Conservation (phyloP, 768 basidiomycete genomes). For the Tricholoma terreum region DNA sequence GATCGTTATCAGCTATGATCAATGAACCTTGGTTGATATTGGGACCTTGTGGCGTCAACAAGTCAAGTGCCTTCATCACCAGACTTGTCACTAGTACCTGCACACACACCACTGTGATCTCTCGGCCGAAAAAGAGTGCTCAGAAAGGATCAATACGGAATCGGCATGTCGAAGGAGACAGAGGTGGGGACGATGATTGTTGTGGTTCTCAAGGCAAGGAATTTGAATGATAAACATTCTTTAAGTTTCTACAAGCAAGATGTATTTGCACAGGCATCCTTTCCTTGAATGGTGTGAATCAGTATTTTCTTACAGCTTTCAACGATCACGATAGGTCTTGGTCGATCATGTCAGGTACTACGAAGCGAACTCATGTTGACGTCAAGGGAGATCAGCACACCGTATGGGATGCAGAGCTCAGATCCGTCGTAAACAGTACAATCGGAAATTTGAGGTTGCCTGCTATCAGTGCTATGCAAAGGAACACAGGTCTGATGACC, state of each 20-base stretch:
- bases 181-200: constrained; percentile 82
- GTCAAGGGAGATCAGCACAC: constrained; percentile 91
- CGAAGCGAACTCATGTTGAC: constrained; percentile 69
- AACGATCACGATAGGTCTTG: background rate
- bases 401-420: constrained; percentile 87
- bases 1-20: too few species aligned
- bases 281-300: constrained; percentile 51
- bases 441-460: constrained; percentile 60
- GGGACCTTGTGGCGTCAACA: too few species aligned
- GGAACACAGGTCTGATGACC: constrained; percentile 68
- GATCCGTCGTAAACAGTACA: constrained; percentile 61
- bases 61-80: too few species aligned
- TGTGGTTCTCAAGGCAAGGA: constrained; percentile 81
- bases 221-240: constrained; percentile 77
- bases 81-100: too few species aligned
- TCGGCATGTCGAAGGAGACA: constrained; percentile 32
- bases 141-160: background rate
- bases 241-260: constrained; percentile 96
- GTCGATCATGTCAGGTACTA: constrained; percentile 38
- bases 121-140: background rate
- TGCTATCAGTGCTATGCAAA: constrained; percentile 86
- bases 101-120: background rate
- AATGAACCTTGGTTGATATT: too few species aligned
- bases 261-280: constrained; percentile 67
- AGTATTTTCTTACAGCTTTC: background rate